A percentile compares a stretch with the other conserved stretches of the same genome.
Conservation (phyloP, 2,329 filamentous ascomycete genomes). For the Aureobasidium sp. region DNA sequence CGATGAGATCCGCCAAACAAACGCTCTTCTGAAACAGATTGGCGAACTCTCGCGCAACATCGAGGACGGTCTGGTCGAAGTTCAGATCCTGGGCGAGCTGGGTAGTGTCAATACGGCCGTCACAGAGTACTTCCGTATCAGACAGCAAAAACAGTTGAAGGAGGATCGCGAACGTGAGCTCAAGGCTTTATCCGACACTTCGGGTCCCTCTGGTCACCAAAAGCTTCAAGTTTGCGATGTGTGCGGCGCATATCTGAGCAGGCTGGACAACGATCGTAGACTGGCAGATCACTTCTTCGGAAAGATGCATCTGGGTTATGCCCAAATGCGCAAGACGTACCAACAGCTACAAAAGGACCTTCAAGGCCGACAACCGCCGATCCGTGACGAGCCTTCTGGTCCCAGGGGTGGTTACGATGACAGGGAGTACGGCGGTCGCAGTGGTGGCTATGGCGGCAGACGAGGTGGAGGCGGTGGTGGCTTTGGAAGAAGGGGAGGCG, state of each 20-base stretch:
- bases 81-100: constrained; percentile 74
- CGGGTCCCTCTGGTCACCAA: constrained; percentile 87
- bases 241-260: constrained; percentile 85
- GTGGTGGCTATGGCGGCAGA: constrained; percentile 43
- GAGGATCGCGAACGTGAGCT: constrained; percentile 79
- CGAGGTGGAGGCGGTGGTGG: constrained; percentile 28
- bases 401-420: constrained; percentile 37
- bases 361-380: constrained; percentile 59
- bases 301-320: constrained; percentile 98
- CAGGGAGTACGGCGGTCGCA: constrained; percentile 24
- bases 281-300: constrained; percentile 97
- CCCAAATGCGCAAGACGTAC: constrained; percentile 92
- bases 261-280: constrained; percentile 88
- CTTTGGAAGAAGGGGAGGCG: constrained; percentile 18
- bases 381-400: constrained; percentile 42
- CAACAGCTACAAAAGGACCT: constrained; percentile 82
- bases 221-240: constrained; percentile 98
- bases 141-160: constrained; percentile 71
- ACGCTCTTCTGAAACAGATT: constrained; percentile 79
- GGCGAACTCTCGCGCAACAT: constrained; percentile 71
- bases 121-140: constrained; percentile 80
- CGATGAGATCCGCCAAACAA: constrained; percentile 94
- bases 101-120: constrained; percentile 73
- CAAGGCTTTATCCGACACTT: constrained; percentile 83
- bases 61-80: constrained; percentile 73